Evolutionary conservation across 1,139 yeast genomes (phyloP).

Genomic region (Barnettozyma hawaiiensis): DNA sequence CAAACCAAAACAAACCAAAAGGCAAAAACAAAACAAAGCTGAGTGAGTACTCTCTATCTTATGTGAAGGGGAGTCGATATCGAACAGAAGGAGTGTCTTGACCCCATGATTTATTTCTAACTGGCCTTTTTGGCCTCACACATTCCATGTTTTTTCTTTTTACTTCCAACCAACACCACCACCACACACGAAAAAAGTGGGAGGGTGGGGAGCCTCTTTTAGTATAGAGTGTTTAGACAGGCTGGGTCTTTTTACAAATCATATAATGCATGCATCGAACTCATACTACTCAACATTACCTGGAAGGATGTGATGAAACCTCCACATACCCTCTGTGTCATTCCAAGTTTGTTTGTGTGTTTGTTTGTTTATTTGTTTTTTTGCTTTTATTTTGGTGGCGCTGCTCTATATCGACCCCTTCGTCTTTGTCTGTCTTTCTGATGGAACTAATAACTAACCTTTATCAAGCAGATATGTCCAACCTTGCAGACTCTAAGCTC

Average conservation of each 20-base stretch:
- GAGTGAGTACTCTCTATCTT: constrained; percentile 1
- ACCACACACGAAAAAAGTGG: background rate
- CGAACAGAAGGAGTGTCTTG: background rate
- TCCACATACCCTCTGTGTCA: background rate
- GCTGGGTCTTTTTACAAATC: constrained; percentile 9
- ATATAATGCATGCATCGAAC: background rate
- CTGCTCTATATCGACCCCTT: no score
- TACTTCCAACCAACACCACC: background rate
- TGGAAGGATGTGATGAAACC: no score
- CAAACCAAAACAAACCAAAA: constrained; percentile 4
- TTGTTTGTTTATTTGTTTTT: no score
- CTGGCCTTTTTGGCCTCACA: background rate
- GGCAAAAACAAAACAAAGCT: background rate
- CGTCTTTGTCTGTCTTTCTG: no score
- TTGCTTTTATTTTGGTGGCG: no score
- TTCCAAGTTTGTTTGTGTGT: no score
- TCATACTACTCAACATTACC: background rate
- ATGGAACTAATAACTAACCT: background rate
- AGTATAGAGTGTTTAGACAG: constrained; percentile 12
- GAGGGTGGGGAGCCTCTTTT: background rate
- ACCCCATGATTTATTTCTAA: background rate
- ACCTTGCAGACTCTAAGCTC: constrained; percentile 23
- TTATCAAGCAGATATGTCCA: constrained; percentile 21
- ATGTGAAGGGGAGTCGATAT: background rate
- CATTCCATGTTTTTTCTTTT: background rate